Conservation (phyloP, 2,329 filamentous ascomycete species). For the Tolypocladium sp. region DNA sequence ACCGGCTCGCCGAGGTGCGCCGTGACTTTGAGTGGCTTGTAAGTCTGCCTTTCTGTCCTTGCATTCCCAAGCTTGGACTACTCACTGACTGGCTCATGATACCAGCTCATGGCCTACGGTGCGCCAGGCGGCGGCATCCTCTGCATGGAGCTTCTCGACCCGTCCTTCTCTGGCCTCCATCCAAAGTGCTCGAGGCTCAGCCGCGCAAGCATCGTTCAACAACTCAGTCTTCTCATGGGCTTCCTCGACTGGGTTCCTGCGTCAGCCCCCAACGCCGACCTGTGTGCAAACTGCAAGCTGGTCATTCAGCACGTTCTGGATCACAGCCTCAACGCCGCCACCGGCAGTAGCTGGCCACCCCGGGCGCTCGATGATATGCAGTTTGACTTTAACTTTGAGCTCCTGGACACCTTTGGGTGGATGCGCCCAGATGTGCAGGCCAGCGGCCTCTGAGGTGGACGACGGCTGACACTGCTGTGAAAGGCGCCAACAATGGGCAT, state of each 20-base stretch:
- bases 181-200: constrained; percentile 32
- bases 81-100: background rate
- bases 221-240: constrained; percentile 37
- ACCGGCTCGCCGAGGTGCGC: constrained; percentile 27
- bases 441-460: background rate
- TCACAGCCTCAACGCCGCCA: constrained; percentile 28
- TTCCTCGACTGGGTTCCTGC: constrained; percentile 38
- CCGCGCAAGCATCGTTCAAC: constrained; percentile 22
- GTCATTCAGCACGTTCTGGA: constrained; percentile 39
- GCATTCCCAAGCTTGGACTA: background rate
- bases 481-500: background rate
- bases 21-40: constrained; percentile 35
- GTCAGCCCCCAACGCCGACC: constrained; percentile 33
- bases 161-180: constrained; percentile 15
- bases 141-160: constrained; percentile 37
- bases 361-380: constrained; percentile 16
- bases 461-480: background rate
- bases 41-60: background rate
- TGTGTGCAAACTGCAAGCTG: constrained; percentile 31
- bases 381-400: constrained; percentile 34
- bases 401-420: constrained; percentile 42
- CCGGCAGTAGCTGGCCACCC: constrained; percentile 2
- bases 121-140: constrained; percentile 36
- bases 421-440: constrained; percentile 14
- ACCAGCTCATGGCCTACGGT: constrained; percentile 31